A percentile compares a stretch with the other conserved stretches of the same genome.
Evolutionary conservation across 2,329 filamentous ascomycete genomes (phyloP).

Genomic region (Trichoderma polysporum): DNA sequence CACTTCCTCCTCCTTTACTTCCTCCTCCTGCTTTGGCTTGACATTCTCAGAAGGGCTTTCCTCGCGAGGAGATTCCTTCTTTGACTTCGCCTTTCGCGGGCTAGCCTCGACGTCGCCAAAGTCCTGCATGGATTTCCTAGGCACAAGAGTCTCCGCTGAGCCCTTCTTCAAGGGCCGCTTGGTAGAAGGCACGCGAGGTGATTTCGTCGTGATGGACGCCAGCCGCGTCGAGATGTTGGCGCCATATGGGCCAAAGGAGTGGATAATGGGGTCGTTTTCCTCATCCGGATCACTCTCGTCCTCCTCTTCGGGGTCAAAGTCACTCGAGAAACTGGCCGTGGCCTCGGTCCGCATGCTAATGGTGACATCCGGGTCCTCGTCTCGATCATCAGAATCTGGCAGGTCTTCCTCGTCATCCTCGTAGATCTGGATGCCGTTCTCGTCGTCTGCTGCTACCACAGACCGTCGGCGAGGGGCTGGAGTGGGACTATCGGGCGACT

Average conservation of each 20-base stretch:
- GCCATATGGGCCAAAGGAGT: constrained; percentile 89
- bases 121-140: constrained; percentile 23
- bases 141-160: constrained; percentile 27
- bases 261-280: constrained; percentile 90
- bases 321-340: constrained; percentile 57
- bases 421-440: constrained; percentile 64
- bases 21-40: neutral
- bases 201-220: constrained; percentile 71
- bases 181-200: constrained; percentile 51
- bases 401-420: constrained; percentile 59
- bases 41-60: neutral
- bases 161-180: constrained; percentile 26
- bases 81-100: constrained; percentile 2
- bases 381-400: constrained; percentile 33
- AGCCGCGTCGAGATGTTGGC: constrained; percentile 81
- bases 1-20: neutral
- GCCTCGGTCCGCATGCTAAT: constrained; percentile 52
- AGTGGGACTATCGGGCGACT: constrained; percentile 72
- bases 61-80: neutral
- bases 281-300: constrained; percentile 75
- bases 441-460: constrained; percentile 41
- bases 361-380: constrained; percentile 29
- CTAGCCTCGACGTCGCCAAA: constrained; percentile 18
- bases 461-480: constrained; percentile 50
- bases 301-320: constrained; percentile 54